These are phyloP conservation scores for Colletotrichum tropicale DNA, from an alignment of 2,329 filamentous ascomycete species.

Conservation along the genomic window DNA sequence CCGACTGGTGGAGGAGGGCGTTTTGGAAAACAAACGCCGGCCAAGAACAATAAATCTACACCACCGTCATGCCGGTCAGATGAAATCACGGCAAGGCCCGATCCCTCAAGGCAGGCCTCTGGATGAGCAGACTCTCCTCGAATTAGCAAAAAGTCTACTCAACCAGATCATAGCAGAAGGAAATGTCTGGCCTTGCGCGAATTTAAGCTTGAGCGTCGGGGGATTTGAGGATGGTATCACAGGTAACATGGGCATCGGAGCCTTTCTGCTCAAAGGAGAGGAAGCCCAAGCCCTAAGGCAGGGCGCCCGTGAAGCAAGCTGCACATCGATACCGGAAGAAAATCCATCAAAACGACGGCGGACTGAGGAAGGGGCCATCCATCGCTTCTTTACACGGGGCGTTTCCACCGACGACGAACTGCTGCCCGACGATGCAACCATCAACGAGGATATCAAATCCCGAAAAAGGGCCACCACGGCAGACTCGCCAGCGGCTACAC, in stretches of 20 bases:
- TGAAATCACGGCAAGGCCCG: slow-evolving; percentile 73
- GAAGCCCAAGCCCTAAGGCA: slow-evolving; percentile 62
- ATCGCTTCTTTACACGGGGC: slow-evolving; percentile 60
- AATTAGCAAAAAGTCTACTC: slow-evolving; percentile 77
- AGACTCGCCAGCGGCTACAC: background rate
- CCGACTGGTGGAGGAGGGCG: slow-evolving; percentile 87
- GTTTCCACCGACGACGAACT: slow-evolving; percentile 32
- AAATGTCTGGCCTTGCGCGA: slow-evolving; percentile 87
- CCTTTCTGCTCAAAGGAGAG: slow-evolving; percentile 81
- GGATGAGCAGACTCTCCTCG: slow-evolving; percentile 74
- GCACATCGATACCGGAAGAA: background rate
- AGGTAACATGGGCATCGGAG: slow-evolving; percentile 84
- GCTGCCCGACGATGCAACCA: slow-evolving; percentile 23
- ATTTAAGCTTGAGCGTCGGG: slow-evolving; percentile 86
- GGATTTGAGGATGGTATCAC: slow-evolving; percentile 88
- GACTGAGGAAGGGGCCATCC: slow-evolving; percentile 55
- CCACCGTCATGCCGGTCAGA: slow-evolving; percentile 76
- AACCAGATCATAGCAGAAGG: slow-evolving; percentile 80
- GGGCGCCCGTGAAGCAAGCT: slow-evolving; percentile 25
- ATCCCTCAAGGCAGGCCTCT: slow-evolving; percentile 79
- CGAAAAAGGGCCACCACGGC: slow-evolving; percentile 21
- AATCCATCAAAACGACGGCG: slow-evolving; percentile 45
- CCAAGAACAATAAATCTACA: slow-evolving; percentile 88
- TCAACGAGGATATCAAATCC: background rate
- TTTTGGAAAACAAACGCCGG: slow-evolving; percentile 83